These are phyloP conservation scores for Metarhizium album DNA, from an alignment of 2,329 filamentous ascomycete genomes.

Conservation along the genomic window DNA sequence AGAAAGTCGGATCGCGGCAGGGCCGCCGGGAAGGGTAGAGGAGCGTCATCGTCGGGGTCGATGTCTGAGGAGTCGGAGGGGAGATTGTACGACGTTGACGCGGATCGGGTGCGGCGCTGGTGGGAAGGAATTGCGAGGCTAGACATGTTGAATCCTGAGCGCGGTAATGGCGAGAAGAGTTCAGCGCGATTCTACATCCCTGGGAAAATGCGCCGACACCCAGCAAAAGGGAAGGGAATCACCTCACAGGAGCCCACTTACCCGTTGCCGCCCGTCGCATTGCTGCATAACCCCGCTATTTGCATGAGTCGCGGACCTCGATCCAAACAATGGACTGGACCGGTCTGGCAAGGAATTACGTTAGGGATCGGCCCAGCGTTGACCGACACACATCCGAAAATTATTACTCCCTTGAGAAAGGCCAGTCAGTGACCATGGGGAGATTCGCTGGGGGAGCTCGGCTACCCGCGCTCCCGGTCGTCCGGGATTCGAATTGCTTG, in stretches of 20 bases:
- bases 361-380: background rate
- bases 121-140: conserved; percentile 19
- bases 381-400: no score
- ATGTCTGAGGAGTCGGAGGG: conserved; percentile 14
- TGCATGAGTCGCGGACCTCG: conserved; percentile 4
- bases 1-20: conserved; percentile 79
- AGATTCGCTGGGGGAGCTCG: no score
- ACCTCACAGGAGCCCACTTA: no score
- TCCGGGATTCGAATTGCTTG: no score
- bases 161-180: background rate
- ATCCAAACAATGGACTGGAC: background rate
- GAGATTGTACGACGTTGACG: conserved; percentile 7
- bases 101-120: conserved; percentile 12
- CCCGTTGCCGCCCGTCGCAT: conserved; percentile 1
- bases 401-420: no score
- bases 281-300: conserved; percentile 13
- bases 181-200: conserved; percentile 1
- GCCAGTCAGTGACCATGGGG: no score
- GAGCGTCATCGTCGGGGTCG: conserved; percentile 46
- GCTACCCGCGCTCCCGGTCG: no score
- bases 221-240: no score
- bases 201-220: background rate
- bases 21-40: conserved; percentile 79
- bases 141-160: conserved; percentile 10
- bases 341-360: background rate